These are phyloP conservation scores for Galerina marginata DNA, from an alignment of 768 basidiomycete genomes.

Conservation along the genomic window DNA sequence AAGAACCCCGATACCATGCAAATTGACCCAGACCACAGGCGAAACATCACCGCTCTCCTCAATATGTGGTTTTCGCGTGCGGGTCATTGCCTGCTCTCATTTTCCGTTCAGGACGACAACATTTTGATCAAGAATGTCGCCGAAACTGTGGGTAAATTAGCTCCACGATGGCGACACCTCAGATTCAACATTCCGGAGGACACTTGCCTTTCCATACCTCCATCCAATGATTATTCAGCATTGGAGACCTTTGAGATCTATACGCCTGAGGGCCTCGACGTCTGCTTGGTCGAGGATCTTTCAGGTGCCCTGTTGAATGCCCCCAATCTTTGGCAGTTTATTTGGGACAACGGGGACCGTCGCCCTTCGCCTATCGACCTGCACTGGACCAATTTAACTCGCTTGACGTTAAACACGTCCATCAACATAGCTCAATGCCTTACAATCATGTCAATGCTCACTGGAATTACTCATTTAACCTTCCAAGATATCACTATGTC, in stretches of 20 bases:
- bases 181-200: constrained; percentile 15
- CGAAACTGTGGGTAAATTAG: background rate
- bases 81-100: constrained; percentile 21
- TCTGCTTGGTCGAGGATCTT: constrained; percentile 10
- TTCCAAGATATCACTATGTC: constrained; percentile 19
- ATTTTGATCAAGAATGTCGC: constrained; percentile 3
- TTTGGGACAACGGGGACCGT: constrained; percentile 21
- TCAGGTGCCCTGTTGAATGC: constrained; percentile 13
- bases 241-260: constrained; percentile 24
- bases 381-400: constrained; percentile 20
- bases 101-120: constrained; percentile 21
- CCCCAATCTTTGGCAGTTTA: constrained; percentile 18
- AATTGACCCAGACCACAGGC: background rate
- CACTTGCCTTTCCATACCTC: background rate
- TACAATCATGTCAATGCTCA: constrained; percentile 15
- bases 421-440: constrained; percentile 22
- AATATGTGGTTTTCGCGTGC: constrained; percentile 26
- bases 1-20: background rate
- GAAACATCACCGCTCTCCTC: constrained; percentile 4
- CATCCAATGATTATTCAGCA: constrained; percentile 5
- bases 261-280: constrained; percentile 13
- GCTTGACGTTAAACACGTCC: constrained; percentile 16
- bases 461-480: constrained; percentile 13
- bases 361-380: constrained; percentile 14
- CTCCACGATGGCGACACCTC: constrained; percentile 20